Conservation (phyloP, 371 early-diverging fungal species). For the Syncephalastrum sp. region DNA sequence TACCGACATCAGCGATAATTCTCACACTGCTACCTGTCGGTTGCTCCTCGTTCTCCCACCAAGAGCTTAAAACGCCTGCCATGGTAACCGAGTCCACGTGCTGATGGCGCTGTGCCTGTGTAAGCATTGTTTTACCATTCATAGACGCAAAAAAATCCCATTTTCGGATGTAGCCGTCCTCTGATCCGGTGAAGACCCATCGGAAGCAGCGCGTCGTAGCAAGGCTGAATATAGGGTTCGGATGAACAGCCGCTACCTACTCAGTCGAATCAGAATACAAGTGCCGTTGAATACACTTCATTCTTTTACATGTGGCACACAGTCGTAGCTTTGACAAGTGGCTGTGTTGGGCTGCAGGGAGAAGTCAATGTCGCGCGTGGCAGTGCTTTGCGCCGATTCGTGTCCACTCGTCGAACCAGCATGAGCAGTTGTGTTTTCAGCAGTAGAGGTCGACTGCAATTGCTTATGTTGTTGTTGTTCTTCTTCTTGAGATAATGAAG, state of each 20-base stretch:
- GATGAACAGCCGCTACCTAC: slow-evolving; percentile 74
- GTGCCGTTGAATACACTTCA: no score
- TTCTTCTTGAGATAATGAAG: slow-evolving; percentile 17
- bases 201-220: slow-evolving; percentile 82
- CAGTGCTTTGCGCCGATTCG: not conserved
- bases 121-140: slow-evolving; percentile 80
- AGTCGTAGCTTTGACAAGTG: slow-evolving; percentile 54
- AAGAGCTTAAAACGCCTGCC: slow-evolving; percentile 82
- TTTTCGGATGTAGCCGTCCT: slow-evolving; percentile 91
- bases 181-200: slow-evolving; percentile 93
- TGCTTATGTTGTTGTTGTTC: not conserved
- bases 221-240: slow-evolving; percentile 71
- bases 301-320: slow-evolving; percentile 48
- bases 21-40: not conserved
- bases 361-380: slow-evolving; percentile 28
- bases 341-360: slow-evolving; percentile 35
- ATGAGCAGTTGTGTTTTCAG: not conserved
- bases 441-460: not conserved
- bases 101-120: slow-evolving; percentile 83
- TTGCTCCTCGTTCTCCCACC: slow-evolving; percentile 91
- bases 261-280: not conserved
- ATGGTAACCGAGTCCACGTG: slow-evolving; percentile 84
- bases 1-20: no score
- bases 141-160: slow-evolving; percentile 90
- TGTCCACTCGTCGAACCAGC: no score